phyloP scores from a whole-genome alignment of 371 early-diverging fungal genomes.

The Mortierella sp. region DNA sequence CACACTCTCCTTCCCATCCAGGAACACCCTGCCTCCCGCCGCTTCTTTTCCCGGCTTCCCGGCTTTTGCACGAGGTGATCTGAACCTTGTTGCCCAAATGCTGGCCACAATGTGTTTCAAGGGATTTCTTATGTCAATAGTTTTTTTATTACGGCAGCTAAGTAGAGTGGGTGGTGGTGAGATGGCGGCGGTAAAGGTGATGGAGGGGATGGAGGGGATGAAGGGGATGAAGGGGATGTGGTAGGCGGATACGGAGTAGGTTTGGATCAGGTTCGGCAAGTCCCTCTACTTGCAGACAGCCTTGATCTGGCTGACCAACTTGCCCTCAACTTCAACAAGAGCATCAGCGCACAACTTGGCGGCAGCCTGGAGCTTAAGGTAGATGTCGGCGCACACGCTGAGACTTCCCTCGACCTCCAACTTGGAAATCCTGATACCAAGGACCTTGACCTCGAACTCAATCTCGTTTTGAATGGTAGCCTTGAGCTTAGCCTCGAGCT shows the following conservation, averaged over 20 bases:
- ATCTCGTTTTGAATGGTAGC: slow-evolving; percentile 22
- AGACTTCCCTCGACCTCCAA: slow-evolving; percentile 6
- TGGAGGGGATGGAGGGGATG: not conserved
- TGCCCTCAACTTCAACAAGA: slow-evolving; percentile 31
- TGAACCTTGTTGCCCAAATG: no score
- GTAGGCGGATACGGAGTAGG: no score
- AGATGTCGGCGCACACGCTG: slow-evolving; percentile 24
- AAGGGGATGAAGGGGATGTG: not conserved
- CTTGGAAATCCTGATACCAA: no score
- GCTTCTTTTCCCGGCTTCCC: no score
- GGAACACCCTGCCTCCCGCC: no score
- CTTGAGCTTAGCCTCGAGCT: slow-evolving; percentile 37
- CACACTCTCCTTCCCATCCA: no score
- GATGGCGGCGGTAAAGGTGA: no score
- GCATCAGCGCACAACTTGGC: slow-evolving; percentile 31
- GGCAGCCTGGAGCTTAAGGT: slow-evolving; percentile 41
- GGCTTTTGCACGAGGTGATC: no score
- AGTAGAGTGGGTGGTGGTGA: not conserved
- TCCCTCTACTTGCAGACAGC: slow-evolving; percentile 24
- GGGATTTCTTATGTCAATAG: not conserved
- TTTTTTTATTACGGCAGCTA: not conserved
- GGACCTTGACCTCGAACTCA: slow-evolving; percentile 37
- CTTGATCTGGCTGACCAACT: slow-evolving; percentile 38
- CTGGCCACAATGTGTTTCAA: not conserved
- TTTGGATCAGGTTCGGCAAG: no score